Evolutionary conservation across 352 stramenopile species (phyloP), one percentile per base, ranked within the genome.

Genomic region (Phytophthora kernoviae): DNA sequence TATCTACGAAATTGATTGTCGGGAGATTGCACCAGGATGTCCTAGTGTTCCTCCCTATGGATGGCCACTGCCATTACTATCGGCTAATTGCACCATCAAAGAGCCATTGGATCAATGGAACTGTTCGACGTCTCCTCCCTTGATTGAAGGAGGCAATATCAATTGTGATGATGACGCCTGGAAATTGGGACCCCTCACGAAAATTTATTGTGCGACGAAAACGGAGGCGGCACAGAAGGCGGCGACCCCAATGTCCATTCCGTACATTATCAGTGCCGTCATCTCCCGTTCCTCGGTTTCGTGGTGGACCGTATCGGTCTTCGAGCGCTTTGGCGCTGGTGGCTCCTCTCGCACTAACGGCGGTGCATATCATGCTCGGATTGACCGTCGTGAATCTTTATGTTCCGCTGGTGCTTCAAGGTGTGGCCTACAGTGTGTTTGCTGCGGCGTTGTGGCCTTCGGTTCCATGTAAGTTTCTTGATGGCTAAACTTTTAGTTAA

Each of bases 361-460:
- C 81, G 15, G 90, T 97, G 14, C 93, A 98, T 64, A 34, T 90
- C 10, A 74, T 97, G 59, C 69, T 98, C 2, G 90, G 84, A 11
- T 68, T 94, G 37, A 90, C 80, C 4, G 39, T 73, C 22, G 73
- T 90, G 21, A 92, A 65, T 33, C 73, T 96, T 14, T 85, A 97
- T 52, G 62, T 90, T 17, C 91, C 91, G 27, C 57, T 98, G 50
- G 73, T 98, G 22, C 69, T 95, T 8, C 91, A 98, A 73, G 93
- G 94, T 17, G 65, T 98, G 10, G 90, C 90, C 6, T 98, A 98
- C 62, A 95, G 88, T 27, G 82, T 97, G 11, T 98, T 97, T 70
- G 93, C 93, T 4, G 87, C 94, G 5, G 91, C 93, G 6, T 40
- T 98, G 18, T 98, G 93, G 94, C 94, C 94, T 4, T 96, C 87